These are phyloP conservation scores for Helotiales sp. DNA, from an alignment of 2,329 filamentous ascomycete genomes.

Conservation along the genomic window DNA sequence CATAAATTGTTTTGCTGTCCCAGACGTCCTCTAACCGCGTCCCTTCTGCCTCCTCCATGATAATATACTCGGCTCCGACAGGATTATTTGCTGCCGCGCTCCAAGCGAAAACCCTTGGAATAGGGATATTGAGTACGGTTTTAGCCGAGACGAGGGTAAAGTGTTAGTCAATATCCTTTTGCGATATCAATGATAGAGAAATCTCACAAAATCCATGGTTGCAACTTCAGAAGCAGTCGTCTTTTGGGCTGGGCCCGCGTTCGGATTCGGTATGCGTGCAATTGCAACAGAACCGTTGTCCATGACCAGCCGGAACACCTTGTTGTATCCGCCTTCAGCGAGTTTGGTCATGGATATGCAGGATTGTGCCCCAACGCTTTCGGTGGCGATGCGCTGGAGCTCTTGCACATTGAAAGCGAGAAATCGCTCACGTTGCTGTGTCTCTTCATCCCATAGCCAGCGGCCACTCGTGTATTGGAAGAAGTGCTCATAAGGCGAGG, in stretches of 20 bases:
- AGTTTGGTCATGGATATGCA: constrained; percentile 47
- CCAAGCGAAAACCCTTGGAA: constrained; percentile 33
- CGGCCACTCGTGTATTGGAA: constrained; percentile 44
- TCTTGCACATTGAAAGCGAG: constrained; percentile 44
- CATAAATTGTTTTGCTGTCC: constrained; percentile 37
- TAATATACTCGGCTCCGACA: constrained; percentile 45
- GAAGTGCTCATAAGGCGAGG: constrained; percentile 29
- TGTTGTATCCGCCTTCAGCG: constrained; percentile 47
- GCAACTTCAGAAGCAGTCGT: constrained; percentile 38
- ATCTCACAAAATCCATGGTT: constrained; percentile 38
- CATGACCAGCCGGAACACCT: constrained; percentile 45
- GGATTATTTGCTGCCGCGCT: constrained; percentile 33
- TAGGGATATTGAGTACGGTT: constrained; percentile 32
- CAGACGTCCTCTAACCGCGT: constrained; percentile 41
- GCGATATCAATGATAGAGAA: background rate
- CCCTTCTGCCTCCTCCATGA: constrained; percentile 47
- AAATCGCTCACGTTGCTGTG: constrained; percentile 43
- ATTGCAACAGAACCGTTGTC: constrained; percentile 40
- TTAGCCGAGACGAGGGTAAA: constrained; percentile 24
- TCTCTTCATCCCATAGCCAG: constrained; percentile 46
- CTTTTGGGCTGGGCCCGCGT: constrained; percentile 28
- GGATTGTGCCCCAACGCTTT: constrained; percentile 38
- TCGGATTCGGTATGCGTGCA: constrained; percentile 34
- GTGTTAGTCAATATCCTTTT: constrained; percentile 8
- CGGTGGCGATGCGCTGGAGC: constrained; percentile 43